phyloP scores from a whole-genome alignment of 148 eudicot species.

The Silene conica region DNA sequence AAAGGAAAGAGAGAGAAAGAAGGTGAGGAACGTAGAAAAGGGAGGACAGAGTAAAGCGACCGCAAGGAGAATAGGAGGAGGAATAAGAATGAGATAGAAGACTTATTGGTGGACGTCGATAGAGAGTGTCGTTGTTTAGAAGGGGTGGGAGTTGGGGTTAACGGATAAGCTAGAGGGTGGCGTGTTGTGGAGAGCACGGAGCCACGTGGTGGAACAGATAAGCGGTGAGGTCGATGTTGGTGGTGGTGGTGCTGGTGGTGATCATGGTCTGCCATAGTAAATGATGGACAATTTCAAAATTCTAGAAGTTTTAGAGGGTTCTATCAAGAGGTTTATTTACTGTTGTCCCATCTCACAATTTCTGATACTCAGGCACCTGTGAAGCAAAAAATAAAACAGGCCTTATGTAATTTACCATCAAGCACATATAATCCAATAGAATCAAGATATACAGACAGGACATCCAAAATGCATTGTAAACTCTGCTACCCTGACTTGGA shows the following conservation, averaged over 20 bases:
- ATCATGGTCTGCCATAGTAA: constrained; percentile 27
- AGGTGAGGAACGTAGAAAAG: constrained; percentile 76
- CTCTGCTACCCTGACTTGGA: not conserved
- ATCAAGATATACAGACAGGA: not conserved
- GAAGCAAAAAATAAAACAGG: constrained; percentile 3
- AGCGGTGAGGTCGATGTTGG: constrained; percentile 49
- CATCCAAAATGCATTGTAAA: not conserved
- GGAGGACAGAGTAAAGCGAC: constrained; percentile 65
- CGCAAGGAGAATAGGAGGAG: constrained; percentile 77
- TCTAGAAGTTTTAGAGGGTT: not conserved
- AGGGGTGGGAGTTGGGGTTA: constrained; percentile 61
- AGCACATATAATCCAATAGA: not conserved
- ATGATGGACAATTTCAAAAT: not conserved
- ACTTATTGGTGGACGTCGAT: constrained; percentile 27
- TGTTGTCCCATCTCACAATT: not conserved
- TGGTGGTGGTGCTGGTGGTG: constrained; percentile 29
- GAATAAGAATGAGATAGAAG: constrained; percentile 58
- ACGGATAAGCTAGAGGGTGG: constrained; percentile 36
- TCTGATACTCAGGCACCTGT: constrained; percentile 13
- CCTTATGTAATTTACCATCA: not conserved
- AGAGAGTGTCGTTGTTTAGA: constrained; percentile 46
- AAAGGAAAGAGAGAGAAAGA: constrained; percentile 85
- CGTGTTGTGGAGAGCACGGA: constrained; percentile 30
- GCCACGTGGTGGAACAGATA: constrained; percentile 45
- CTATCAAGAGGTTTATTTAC: not conserved